Percentiles rank a stretch among this genome's conserved stretches.
Conservation (phyloP, 768 basidiomycete genomes). For the Pholiota microspora region DNA sequence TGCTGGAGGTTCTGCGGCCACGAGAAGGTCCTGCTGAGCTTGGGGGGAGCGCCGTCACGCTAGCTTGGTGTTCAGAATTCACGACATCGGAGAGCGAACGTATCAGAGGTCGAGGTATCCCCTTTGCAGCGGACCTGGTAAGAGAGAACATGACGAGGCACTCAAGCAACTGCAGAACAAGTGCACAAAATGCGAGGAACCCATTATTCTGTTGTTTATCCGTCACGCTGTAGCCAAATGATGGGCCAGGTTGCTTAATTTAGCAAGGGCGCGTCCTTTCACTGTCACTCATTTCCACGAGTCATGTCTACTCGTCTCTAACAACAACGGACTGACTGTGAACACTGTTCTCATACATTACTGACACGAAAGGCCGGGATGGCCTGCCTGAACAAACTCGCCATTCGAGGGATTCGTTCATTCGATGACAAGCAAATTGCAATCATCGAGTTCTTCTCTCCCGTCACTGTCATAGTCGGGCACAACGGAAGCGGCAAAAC, state of each 20-base stretch:
- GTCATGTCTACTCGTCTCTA: not conserved
- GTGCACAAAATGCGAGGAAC: not conserved
- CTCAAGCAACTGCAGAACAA: not conserved
- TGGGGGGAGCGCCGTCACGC: not conserved
- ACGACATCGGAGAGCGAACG: slow-evolving; percentile 28
- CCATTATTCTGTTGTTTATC: slow-evolving; percentile 8
- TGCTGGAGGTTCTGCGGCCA: slow-evolving; percentile 2
- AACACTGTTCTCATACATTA: not conserved
- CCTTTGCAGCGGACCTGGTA: slow-evolving; percentile 14
- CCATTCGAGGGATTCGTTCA: slow-evolving; percentile 90
- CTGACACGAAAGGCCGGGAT: slow-evolving; percentile 29
- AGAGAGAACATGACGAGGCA: slow-evolving; percentile 17
- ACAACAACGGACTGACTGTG: no score
- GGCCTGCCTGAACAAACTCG: slow-evolving; percentile 90
- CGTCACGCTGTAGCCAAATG: slow-evolving; percentile 10
- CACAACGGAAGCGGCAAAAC: slow-evolving; percentile 99
- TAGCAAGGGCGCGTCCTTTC: no score
- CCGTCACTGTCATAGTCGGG: slow-evolving; percentile 97
- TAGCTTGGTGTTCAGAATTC: slow-evolving; percentile 7
- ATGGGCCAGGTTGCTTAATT: slow-evolving; percentile 9
- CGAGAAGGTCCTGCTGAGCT: slow-evolving; percentile 5
- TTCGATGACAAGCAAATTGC: slow-evolving; percentile 95
- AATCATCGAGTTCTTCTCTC: slow-evolving; percentile 95
- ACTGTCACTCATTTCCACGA: not conserved
- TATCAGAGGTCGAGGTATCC: slow-evolving; percentile 9